Evolutionary conservation across 306 rosid species (phyloP), one percentile per base, ranked within the genome.

Genomic region (Neltuma alba): DNA sequence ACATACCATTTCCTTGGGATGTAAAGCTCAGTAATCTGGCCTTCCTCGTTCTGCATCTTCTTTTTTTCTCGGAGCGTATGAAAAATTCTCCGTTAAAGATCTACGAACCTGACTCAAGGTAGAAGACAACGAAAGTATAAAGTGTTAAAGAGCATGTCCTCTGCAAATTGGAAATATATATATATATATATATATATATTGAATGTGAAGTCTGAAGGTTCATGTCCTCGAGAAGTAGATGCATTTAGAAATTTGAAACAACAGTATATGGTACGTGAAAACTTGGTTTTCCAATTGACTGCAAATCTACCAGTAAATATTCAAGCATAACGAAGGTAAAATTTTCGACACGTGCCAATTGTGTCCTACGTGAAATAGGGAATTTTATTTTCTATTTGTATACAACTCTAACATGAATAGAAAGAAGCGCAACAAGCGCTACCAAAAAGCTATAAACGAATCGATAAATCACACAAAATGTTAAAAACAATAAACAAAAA

Each of bases 1-100:
- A 16, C 27, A 3, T 84, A 81, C 89, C 89, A 87, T 67, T 87
- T 87, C 82, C 89, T 84, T 9, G 89, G 89, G 61, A 87, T 84
- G 82, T 87, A 87, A 41, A 87, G 89, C 68, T 84, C 87, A 0
- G 87, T 87, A 72, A 81, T 78, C 45, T 84, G 82, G 38, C 87
- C 87, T 30, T 87, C 89, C 8, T 87, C 87, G 82, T 87, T 87
- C 84, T 81, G 87, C 84, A 87, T 87, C 80, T 80, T 86, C 23
- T 28, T 10, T 30, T 7, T 14, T 52, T n/a, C n/a, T n/a, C n/a
- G 9, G n/a, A 11, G 15, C 0, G 25, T 57, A 2, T 1, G 6
- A 67, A 20, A 73, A 58, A 15, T 14, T 16, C 70, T 30, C 63
- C 37, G 21, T 3, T 57, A 11, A 34, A 47, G 74, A 76, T 23